phyloP scores from a whole-genome alignment of 2,329 filamentous ascomycete genomes.

The Volutella citrinella region DNA sequence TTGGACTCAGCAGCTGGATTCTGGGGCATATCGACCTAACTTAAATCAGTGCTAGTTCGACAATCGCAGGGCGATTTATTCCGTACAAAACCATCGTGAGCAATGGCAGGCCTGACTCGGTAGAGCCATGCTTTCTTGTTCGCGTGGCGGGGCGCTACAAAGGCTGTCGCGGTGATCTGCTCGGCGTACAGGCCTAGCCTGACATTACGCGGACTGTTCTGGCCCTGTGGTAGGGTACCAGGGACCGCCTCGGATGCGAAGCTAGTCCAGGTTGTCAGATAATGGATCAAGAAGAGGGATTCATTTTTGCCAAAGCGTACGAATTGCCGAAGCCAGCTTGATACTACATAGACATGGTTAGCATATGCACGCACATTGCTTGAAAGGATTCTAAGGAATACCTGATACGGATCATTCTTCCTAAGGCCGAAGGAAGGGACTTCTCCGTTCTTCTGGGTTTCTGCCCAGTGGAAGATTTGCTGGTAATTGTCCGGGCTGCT shows the following conservation, averaged over 20 bases:
- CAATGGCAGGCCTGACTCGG: constrained; percentile 26
- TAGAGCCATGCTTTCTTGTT: constrained; percentile 32
- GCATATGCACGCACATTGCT: no score
- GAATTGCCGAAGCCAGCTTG: constrained; percentile 54
- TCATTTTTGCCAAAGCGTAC: no score
- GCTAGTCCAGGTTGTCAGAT: no score
- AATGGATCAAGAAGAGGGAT: no score
- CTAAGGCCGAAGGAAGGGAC: constrained; percentile 50
- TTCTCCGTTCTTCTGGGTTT: constrained; percentile 55
- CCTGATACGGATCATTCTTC: constrained; percentile 41
- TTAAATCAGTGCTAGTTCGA: background rate
- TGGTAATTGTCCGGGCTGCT: constrained; percentile 39
- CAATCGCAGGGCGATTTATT: fast-evolving
- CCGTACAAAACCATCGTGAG: constrained; percentile 27
- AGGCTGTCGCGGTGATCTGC: constrained; percentile 39
- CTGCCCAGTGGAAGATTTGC: constrained; percentile 55
- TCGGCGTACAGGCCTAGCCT: constrained; percentile 38
- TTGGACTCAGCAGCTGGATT: constrained; percentile 23
- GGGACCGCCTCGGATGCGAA: constrained; percentile 42
- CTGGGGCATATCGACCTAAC: constrained; percentile 19
- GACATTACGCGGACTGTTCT: constrained; percentile 41
- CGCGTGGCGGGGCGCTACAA: constrained; percentile 26
- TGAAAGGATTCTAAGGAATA: no score
- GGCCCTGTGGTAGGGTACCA: constrained; percentile 43
- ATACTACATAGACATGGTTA: no score